These are phyloP conservation scores for Kodamaea jinghongensis DNA, from an alignment of 805 yeast genomes.

Conservation along the genomic window DNA sequence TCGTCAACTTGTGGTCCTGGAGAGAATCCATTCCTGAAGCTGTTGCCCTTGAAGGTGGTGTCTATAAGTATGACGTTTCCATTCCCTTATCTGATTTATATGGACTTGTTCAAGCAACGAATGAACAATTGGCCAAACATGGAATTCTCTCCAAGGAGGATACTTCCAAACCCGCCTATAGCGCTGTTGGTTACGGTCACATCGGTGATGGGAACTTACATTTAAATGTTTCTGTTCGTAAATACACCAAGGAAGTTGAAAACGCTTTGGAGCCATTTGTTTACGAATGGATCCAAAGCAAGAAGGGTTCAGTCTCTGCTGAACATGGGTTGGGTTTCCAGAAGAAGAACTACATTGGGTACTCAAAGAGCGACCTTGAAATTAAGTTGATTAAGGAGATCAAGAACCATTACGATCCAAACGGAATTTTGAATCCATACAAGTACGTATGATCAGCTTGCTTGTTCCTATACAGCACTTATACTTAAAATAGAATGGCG, in stretches of 20 bases:
- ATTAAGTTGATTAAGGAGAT: conserved; percentile 72
- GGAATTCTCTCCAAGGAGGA: conserved; percentile 59
- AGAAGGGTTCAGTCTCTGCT: conserved; percentile 89
- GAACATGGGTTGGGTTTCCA: conserved; percentile 98
- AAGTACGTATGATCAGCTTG: conserved; percentile 62
- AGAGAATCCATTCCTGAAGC: conserved; percentile 94
- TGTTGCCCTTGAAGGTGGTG: conserved; percentile 82
- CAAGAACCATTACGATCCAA: conserved; percentile 85
- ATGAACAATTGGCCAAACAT: conserved; percentile 52
- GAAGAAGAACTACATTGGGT: conserved; percentile 84
- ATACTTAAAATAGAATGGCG: too few species aligned
- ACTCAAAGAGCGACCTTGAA: conserved; percentile 73
- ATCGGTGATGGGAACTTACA: conserved; percentile 97
- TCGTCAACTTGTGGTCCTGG: conserved; percentile 87
- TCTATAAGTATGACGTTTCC: conserved; percentile 95
- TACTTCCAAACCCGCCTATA: conserved; percentile 73
- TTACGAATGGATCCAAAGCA: conserved; percentile 77
- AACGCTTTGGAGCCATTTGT: conserved; percentile 87
- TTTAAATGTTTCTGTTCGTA: conserved; percentile 86
- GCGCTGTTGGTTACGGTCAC: conserved; percentile 96
- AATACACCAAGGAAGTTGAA: conserved; percentile 78
- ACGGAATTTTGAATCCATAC: conserved; percentile 90
- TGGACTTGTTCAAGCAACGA: conserved; percentile 76
- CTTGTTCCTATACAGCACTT: too few species aligned
- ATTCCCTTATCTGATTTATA: conserved; percentile 81